Percentiles rank a stretch among this genome's conserved stretches.
phyloP scores from a whole-genome alignment of 495 filamentous ascomycete genomes.

The Neurospora tetrasperma region DNA sequence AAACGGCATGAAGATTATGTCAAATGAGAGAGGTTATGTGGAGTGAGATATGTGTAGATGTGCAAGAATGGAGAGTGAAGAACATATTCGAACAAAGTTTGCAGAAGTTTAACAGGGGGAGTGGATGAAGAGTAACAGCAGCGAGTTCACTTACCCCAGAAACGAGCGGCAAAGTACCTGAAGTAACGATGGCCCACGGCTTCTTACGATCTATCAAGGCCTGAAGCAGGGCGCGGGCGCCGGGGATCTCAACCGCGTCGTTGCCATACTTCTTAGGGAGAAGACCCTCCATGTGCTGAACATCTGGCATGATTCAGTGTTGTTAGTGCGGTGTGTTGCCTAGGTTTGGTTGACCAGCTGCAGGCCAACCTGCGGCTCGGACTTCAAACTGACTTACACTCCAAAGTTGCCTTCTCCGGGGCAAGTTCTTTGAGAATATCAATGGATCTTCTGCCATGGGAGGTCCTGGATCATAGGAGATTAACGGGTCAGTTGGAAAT shows the following conservation, averaged over 20 bases:
- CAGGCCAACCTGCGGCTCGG: background rate
- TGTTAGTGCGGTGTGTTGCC: background rate
- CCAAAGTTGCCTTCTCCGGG: constrained; percentile 76
- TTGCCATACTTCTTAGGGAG: constrained; percentile 66
- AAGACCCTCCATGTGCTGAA: constrained; percentile 63
- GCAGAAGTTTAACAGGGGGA: background rate
- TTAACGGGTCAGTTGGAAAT: background rate
- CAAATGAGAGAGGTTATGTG: background rate
- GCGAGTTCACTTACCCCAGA: constrained; percentile 37
- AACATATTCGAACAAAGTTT: background rate
- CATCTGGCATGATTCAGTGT: constrained; percentile 44
- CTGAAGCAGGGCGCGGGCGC: constrained; percentile 38
- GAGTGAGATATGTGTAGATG: background rate
- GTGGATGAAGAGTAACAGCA: background rate
- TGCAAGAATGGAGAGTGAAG: background rate
- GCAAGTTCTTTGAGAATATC: constrained; percentile 68
- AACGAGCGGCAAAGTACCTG: constrained; percentile 71
- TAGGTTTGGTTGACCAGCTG: background rate
- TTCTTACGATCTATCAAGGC: constrained; percentile 35
- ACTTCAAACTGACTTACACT: constrained; percentile 50
- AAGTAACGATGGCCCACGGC: constrained; percentile 90
- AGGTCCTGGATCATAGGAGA: constrained; percentile 38
- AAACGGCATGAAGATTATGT: background rate
- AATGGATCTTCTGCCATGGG: constrained; percentile 79
- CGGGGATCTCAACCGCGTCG: constrained; percentile 76